Evolutionary conservation across 805 yeast genomes (phyloP), one percentile per base, ranked within the genome.

Genomic region (Dipodascus albidus): DNA sequence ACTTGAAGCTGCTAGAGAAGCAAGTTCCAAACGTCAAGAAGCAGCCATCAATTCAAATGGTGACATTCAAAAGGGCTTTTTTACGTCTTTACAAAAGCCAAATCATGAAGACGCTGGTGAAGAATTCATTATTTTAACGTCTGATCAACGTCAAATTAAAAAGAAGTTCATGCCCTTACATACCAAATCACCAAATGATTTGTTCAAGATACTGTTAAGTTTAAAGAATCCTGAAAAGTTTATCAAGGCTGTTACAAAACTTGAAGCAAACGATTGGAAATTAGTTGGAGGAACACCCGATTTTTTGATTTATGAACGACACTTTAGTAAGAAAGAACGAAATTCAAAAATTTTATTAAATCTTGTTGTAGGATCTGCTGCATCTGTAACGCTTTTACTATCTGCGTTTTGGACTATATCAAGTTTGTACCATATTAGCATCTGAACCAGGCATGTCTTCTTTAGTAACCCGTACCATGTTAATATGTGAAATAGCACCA

Each of bases 401-500:
- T 33, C n/a, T 9, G 3, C 49, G 9, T 49, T 49, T 6, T 8
- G 9, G 33, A 15, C 23, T 20, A 4, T 19, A 8, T 47, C 49
- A 17, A 47, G 9, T 4, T 17, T 51, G 52, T 50, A 6, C 50
- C 53, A 9, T 57, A 9, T 31, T 15, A 31, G 38, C 38, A 31
- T 31, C 38, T 9, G 38, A 15, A 31, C 14, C 38, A 31, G 38
- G 6, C 44, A 3, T n/a, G 52, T 48, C 53, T 6, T 54, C 59
- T 51, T 61, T 57, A 1, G 73, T 49, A 3, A 67, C 52, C 27
- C 67, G 57, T 6, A 75, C 67, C 57, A 79, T 75, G 56, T 79
- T 80, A 62, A 88, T 72, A 19, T 78, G 74, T 44, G 83, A 81
- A 52, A 83, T 69, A 19, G 93, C 88, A 49, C 96, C 96, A 61